Evolutionary conservation across 2,329 filamentous ascomycete species (phyloP).

Genomic region (Colletotrichum karsti): DNA sequence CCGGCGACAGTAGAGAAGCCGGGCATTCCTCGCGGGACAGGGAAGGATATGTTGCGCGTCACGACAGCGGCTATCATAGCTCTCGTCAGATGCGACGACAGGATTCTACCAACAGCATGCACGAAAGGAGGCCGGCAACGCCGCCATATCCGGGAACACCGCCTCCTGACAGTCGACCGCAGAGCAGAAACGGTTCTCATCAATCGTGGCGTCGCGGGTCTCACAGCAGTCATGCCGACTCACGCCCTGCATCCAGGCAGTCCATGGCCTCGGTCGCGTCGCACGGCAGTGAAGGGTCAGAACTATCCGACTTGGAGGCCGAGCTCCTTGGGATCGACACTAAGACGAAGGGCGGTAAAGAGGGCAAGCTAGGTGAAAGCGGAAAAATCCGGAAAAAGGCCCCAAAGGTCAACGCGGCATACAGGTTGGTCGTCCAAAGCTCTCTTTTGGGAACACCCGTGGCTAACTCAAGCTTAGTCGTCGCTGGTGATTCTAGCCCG

Average conservation of each 20-base stretch:
- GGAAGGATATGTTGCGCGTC: not conserved
- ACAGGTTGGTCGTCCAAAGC: constrained; percentile 39
- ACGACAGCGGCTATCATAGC: constrained; percentile 2
- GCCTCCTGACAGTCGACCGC: constrained; percentile 1
- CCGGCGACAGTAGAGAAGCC: not conserved
- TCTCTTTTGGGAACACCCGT: not conserved
- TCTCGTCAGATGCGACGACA: constrained; percentile 1
- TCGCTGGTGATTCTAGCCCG: constrained; percentile 39
- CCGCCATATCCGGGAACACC: not conserved
- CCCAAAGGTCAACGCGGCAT: constrained; percentile 45
- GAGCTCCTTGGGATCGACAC: constrained; percentile 44
- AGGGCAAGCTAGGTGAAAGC: constrained; percentile 33
- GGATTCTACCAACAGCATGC: not conserved
- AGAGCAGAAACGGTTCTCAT: constrained; percentile 3
- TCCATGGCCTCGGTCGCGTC: constrained; percentile 18
- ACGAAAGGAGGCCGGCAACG: not conserved
- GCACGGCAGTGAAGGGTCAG: constrained; percentile 35
- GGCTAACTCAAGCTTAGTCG: constrained; percentile 35
- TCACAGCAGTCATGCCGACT: constrained; percentile 18
- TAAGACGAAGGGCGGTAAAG: constrained; percentile 37
- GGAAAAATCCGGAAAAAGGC: constrained; percentile 41
- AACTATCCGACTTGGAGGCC: constrained; percentile 47
- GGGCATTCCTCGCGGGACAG: not conserved
- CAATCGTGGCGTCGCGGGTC: constrained; percentile 1
- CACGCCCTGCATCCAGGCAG: constrained; percentile 23